These are phyloP conservation scores for Rhododendron molle DNA, from an alignment of 148 eudicot species.

Conservation along the genomic window DNA sequence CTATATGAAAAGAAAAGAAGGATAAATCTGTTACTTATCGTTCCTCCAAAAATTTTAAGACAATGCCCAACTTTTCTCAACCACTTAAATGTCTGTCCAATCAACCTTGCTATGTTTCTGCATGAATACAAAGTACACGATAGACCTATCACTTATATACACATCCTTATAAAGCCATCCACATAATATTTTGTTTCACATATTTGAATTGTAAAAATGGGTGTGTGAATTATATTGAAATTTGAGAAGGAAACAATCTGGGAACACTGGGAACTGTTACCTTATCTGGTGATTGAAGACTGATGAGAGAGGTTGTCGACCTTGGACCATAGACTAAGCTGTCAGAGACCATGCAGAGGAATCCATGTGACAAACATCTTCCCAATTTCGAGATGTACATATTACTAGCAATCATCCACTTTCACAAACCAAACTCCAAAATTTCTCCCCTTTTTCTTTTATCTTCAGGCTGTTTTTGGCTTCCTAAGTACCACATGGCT, in stretches of 20 bases:
- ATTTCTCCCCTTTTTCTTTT: not conserved
- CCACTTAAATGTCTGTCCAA: not conserved
- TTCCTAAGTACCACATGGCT: conserved; percentile 11
- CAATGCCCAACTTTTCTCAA: not conserved
- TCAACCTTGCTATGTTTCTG: not conserved
- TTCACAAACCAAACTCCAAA: conserved; percentile 7
- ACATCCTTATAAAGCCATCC: not conserved
- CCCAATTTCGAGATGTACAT: conserved; percentile 15
- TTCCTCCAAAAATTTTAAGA: not conserved
- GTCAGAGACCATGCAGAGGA: conserved; percentile 37
- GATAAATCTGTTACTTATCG: not conserved
- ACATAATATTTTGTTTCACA: not conserved
- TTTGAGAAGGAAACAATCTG: not conserved
- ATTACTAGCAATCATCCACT: conserved; percentile 17
- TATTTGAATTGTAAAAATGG: not conserved
- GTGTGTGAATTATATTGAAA: not conserved
- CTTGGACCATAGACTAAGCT: conserved; percentile 42
- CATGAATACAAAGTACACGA: not conserved
- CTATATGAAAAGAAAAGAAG: not conserved
- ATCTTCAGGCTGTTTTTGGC: not conserved
- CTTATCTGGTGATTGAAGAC: conserved; percentile 42
- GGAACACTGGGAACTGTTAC: conserved; percentile 23
- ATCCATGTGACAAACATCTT: conserved; percentile 47
- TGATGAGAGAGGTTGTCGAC: conserved; percentile 25
- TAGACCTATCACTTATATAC: not conserved